Conservation (phyloP, 768 basidiomycete genomes). For the Mycena crocata region DNA sequence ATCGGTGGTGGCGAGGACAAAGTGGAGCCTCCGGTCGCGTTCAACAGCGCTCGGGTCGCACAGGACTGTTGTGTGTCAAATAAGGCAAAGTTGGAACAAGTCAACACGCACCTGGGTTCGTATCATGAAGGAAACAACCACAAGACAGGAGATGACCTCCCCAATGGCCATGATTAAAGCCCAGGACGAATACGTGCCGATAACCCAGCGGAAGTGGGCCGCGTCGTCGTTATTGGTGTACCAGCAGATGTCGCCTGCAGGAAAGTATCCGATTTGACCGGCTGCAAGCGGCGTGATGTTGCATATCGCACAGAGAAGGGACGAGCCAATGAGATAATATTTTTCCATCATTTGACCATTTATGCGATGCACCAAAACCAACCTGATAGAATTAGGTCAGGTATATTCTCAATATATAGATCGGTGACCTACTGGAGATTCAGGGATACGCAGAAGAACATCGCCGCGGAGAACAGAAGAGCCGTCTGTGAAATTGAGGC, state of each 20-base stretch:
- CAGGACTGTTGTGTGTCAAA: background rate
- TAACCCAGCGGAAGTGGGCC: background rate
- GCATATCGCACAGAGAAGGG: background rate
- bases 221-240: background rate
- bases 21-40: background rate
- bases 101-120: background rate
- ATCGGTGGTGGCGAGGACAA: background rate
- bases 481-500: background rate
- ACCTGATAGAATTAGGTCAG: background rate
- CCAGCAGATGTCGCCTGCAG: background rate
- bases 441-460: constrained; percentile 16
- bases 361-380: constrained; percentile 12
- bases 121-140: background rate
- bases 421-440: constrained; percentile 5
- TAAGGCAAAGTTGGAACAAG: background rate
- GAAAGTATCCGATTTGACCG: background rate
- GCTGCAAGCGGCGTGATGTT: constrained; percentile 5
- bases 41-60: background rate
- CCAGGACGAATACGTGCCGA: constrained; percentile 11
- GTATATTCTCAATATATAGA: too few relatives aligned
- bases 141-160: constrained; percentile 7
- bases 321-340: constrained; percentile 11
- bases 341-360: constrained; percentile 17
- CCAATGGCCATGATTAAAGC: background rate
- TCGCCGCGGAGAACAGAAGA: constrained; percentile 9